Base-by-base conservation (phyloP, 768 basidiomycete species). In the Termitomyces titanicus region DNA sequence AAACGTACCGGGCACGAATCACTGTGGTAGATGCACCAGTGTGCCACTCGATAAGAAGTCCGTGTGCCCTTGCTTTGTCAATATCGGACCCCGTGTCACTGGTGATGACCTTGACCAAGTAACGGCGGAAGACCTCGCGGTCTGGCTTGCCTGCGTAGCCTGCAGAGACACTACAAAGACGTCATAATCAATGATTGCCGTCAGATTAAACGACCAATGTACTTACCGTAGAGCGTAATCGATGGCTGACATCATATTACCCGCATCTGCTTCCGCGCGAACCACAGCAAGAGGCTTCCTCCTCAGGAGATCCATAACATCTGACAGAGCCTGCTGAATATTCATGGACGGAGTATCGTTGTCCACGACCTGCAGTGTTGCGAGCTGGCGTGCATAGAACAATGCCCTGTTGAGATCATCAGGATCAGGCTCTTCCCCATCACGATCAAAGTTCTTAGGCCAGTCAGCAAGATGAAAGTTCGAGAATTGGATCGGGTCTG, bases 141-240 rank as follows among this genome's bases (percentile, higher is more conserved):
- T 53, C 56, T 29, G 58, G 58, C 12, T 47, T 48, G 29, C 55
- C 56, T 13, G 52, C 27, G n/a, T 60, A 54, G 20, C 63, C 60
- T 40, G 38, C 57, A 38, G 59, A 56, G 24, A 60, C 18, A 42
- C 60, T 61, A 17, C 18, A 22, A 15, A 25, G 12, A 53, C 35
- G 29, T 54, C 61, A 35, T n/a, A 11, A 15, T 37, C 18, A 34
- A 51, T 17, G 40, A 29, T 10, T 6, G 25, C 5, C 35, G 5
- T 31, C 31, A 25, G 22, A 49, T 5, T 3, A 2, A 29, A 39
- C 24, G 11, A 45, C 10, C 13, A 37, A 17, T n/a, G 15, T 7
- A 20, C 43, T 20, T 33, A 64, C 63, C 63, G 52, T 20, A 64
- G 40, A 5, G 63, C 53, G 48, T 57, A 59, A 18, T 61, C 58